Conservation (phyloP, 257 asterid species). For the Verbascum thapsus region DNA sequence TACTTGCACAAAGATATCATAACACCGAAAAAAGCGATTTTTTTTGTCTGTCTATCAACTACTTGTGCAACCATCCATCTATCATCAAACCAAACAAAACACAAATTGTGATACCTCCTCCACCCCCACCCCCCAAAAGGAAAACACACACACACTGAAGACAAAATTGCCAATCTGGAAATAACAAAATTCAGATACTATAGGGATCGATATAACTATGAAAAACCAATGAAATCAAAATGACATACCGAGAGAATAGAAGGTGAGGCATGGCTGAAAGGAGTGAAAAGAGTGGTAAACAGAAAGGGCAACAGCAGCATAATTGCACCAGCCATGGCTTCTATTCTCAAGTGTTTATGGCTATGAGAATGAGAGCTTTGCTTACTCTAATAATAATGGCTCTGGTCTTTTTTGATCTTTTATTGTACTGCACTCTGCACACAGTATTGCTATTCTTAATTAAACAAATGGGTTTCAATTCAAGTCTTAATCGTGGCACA, state of each 20-base stretch:
- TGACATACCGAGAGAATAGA: constrained; percentile 54
- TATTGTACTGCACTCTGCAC: constrained; percentile 27
- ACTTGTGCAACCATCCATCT: constrained; percentile 10
- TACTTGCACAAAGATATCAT: constrained; percentile 14
- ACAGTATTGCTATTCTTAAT: too few species aligned
- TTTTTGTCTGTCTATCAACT: neutral
- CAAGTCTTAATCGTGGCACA: constrained; percentile 33
- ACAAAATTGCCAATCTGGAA: neutral
- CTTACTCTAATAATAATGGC: constrained; percentile 30
- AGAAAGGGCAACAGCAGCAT: constrained; percentile 60
- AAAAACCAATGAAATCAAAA: neutral
- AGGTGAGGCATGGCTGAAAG: constrained; percentile 64
- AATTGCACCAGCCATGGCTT: constrained; percentile 63
- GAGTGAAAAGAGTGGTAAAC: constrained; percentile 46
- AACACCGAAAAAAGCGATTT: neutral
- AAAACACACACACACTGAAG: too few species aligned
- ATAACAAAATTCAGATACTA: neutral
- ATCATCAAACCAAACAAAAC: constrained; percentile 5
- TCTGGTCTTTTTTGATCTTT: constrained; percentile 30
- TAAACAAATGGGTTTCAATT: constrained; percentile 23
- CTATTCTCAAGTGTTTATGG: constrained; percentile 43
- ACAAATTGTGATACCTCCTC: too few species aligned
- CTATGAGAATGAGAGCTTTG: constrained; percentile 28
- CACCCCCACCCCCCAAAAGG: too few species aligned
- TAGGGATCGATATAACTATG: constrained; percentile 11